Evolutionary conservation across 768 basidiomycete genomes (phyloP).

Genomic region (Lentinula boryana): DNA sequence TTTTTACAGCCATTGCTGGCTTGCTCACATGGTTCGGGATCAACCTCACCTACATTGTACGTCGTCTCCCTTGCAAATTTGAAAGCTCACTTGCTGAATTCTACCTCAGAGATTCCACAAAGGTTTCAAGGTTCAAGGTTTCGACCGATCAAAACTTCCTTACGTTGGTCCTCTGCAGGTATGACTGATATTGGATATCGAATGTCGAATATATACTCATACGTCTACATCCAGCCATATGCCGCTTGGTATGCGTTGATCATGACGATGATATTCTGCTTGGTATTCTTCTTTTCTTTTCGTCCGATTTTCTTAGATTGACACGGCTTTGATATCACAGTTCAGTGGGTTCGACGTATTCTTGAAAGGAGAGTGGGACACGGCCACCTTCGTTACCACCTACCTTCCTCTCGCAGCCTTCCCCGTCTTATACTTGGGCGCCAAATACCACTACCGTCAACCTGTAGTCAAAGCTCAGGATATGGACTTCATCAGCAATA

Average conservation of each 20-base stretch:
- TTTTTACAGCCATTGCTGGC: conserved; percentile 31
- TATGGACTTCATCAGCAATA: conserved; percentile 80
- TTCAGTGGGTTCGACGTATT: conserved; percentile 49
- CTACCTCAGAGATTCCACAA: conserved; percentile 62
- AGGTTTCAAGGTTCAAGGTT: conserved; percentile 79
- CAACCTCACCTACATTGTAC: conserved; percentile 48
- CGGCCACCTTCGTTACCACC: conserved; percentile 73
- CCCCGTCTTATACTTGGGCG: conserved; percentile 65
- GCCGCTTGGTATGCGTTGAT: conserved; percentile 56
- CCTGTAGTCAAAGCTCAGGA: conserved; percentile 45
- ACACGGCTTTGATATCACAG: conserved; percentile 17
- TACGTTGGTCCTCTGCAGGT: conserved; percentile 45
- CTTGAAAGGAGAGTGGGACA: conserved; percentile 45
- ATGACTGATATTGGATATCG: neutral
- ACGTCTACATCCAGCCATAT: conserved; percentile 44
- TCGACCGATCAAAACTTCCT: conserved; percentile 65
- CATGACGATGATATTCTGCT: conserved; percentile 44
- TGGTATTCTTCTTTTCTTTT: conserved; percentile 38
- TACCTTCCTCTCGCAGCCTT: conserved; percentile 71
- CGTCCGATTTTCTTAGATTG: neutral
- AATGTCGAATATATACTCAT: neutral
- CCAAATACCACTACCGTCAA: conserved; percentile 48
- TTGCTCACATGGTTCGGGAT: conserved; percentile 83
- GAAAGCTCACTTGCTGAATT: neutral
- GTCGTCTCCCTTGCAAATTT: neutral